phyloP scores from a whole-genome alignment of 2,329 filamentous ascomycete species.

The Pseudogymnoascus sp. region DNA sequence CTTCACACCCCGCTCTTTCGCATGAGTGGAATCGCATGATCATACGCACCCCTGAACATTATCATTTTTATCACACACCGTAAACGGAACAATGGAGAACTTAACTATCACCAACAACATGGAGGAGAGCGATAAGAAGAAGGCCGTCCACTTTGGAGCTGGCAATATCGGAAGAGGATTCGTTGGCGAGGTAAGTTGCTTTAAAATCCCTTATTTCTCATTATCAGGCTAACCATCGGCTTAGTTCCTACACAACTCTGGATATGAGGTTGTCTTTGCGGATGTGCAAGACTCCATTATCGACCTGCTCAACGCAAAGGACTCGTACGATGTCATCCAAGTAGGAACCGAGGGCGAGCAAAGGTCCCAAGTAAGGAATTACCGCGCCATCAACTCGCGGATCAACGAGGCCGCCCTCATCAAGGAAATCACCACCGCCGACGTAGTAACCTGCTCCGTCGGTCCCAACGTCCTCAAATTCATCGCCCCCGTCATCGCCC shows the following conservation, averaged over 20 bases:
- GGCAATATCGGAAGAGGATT: conserved; percentile 64
- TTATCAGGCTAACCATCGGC: background rate
- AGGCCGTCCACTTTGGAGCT: conserved; percentile 78
- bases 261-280: conserved; percentile 92
- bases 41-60: background rate
- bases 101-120: background rate
- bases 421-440: conserved; percentile 77
- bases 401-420: conserved; percentile 74
- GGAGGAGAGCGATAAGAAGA: conserved; percentile 37
- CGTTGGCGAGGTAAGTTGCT: conserved; percentile 26
- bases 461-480: conserved; percentile 94
- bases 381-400: conserved; percentile 94
- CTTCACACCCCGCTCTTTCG: background rate
- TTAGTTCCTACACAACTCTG: conserved; percentile 80
- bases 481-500: conserved; percentile 90
- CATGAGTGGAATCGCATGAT: background rate
- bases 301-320: conserved; percentile 64
- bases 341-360: conserved; percentile 77
- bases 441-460: conserved; percentile 92
- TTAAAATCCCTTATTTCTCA: background rate
- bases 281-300: conserved; percentile 86
- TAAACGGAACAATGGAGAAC: background rate
- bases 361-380: conserved; percentile 82
- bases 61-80: background rate
- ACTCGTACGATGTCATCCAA: conserved; percentile 86